phyloP scores from a whole-genome alignment of 2,329 filamentous ascomycete genomes.

The Bertia moriformis region DNA sequence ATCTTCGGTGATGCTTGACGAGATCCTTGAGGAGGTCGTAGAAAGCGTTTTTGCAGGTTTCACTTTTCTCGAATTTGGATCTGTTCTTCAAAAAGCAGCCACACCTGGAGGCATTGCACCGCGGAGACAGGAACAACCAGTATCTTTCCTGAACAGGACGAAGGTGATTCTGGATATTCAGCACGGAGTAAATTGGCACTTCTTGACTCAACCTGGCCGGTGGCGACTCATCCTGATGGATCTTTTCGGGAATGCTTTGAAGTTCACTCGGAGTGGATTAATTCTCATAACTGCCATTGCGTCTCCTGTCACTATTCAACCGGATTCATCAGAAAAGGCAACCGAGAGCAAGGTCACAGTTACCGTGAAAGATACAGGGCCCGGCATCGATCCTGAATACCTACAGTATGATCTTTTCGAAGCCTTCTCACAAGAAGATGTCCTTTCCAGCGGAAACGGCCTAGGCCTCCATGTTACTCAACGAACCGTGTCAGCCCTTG shows the following conservation, averaged over 20 bases:
- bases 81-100: not conserved
- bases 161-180: not conserved
- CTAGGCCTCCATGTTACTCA: not conserved
- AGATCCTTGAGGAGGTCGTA: not conserved
- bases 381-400: not conserved
- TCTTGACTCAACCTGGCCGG: not conserved
- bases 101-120: not conserved
- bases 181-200: not conserved
- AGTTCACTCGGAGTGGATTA: not conserved
- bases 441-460: not conserved
- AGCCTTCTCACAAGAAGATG: not conserved
- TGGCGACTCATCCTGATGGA: not conserved
- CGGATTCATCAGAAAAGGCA: no score
- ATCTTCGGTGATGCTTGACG: not conserved
- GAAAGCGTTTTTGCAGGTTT: not conserved
- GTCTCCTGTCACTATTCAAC: conserved; percentile 25
- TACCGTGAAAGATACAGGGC: not conserved
- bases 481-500: not conserved
- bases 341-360: no score
- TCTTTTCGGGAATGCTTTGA: not conserved
- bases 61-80: not conserved
- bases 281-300: not conserved
- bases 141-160: not conserved
- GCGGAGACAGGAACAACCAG: not conserved
- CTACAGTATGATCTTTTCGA: not conserved